Percentiles rank a stretch among this genome's conserved stretches.
These are phyloP conservation scores for Colletotrichum incanum DNA, from an alignment of 2,329 filamentous ascomycete species.

Conservation along the genomic window DNA sequence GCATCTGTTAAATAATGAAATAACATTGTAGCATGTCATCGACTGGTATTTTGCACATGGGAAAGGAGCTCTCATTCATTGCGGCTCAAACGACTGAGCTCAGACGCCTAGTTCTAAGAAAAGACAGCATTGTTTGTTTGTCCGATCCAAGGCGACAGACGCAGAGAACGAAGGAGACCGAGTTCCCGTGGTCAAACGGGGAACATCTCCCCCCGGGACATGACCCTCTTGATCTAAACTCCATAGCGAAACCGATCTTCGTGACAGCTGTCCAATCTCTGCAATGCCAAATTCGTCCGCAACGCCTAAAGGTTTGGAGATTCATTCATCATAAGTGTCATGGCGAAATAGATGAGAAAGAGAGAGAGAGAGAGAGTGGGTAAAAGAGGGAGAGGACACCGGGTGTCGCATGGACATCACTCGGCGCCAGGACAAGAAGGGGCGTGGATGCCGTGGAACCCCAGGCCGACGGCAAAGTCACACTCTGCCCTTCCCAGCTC, in stretches of 20 bases:
- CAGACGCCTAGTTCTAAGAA: neutral
- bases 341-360: neutral
- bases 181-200: neutral
- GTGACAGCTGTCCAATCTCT: neutral
- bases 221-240: neutral
- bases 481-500: slow-evolving; percentile 77
- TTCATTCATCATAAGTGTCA: neutral
- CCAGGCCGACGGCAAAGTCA: slow-evolving; percentile 72
- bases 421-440: slow-evolving; percentile 27
- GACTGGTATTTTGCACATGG: neutral
- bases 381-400: neutral
- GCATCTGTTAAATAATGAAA: neutral
- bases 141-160: neutral
- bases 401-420: neutral
- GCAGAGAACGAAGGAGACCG: too few relatives aligned
- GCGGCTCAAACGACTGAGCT: neutral
- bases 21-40: neutral
- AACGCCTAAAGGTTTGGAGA: neutral
- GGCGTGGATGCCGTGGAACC: slow-evolving; percentile 75
- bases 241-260: neutral
- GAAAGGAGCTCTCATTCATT: neutral
- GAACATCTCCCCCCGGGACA: neutral
- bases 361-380: neutral
- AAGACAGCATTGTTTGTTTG: neutral
- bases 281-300: neutral